phyloP scores from a whole-genome alignment of 305 asterid genomes.

The Fraxinus dipetala region DNA sequence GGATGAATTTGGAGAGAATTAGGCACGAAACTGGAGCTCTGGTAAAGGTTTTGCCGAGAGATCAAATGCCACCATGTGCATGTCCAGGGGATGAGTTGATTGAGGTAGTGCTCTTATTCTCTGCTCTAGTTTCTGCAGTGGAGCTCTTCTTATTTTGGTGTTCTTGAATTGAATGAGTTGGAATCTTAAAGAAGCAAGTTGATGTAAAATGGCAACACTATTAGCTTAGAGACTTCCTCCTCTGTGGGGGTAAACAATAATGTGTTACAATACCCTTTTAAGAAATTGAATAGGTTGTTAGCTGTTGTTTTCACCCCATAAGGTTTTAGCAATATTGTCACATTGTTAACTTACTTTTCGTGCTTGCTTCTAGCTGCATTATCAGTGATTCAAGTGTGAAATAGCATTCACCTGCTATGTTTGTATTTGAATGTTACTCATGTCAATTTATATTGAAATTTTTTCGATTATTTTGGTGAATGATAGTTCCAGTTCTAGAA shows the following conservation, averaged over 20 bases:
- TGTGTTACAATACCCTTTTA: not conserved
- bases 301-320: not conserved
- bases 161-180: not conserved
- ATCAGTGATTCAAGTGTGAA: not conserved
- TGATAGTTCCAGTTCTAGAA: not conserved
- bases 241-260: not conserved
- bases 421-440: not conserved
- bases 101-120: conserved; percentile 20
- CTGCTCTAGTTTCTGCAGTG: not conserved
- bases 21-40: conserved; percentile 23
- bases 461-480: not conserved
- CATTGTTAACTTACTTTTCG: not conserved
- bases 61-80: conserved; percentile 22
- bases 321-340: not conserved
- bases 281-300: not conserved
- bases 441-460: not conserved
- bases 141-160: not conserved
- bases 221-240: not conserved
- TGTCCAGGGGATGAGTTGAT: conserved; percentile 25
- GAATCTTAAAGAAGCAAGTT: not conserved
- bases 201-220: not conserved
- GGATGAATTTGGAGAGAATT: conserved; percentile 23
- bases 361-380: not conserved
- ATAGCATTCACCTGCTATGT: not conserved
- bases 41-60: conserved; percentile 23